Conservation (phyloP, 73 alveolate species). For the Paramecium pentaurelia region DNA sequence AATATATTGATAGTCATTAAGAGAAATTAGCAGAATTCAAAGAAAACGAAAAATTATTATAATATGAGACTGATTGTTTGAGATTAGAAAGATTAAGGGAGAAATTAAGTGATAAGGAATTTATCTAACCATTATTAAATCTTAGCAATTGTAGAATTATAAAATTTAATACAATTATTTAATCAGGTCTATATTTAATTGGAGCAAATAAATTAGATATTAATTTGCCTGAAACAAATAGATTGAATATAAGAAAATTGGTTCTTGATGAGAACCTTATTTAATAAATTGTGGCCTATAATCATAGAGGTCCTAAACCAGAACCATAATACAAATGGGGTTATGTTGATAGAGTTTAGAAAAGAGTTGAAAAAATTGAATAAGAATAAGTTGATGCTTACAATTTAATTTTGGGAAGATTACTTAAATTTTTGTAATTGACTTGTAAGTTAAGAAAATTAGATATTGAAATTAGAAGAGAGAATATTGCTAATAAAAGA, state of each 20-base stretch:
- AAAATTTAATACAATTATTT: conserved; percentile 80
- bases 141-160: conserved; percentile 76
- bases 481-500: conserved; percentile 8
- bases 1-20: conserved; percentile 48
- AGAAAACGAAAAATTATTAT: conserved; percentile 53
- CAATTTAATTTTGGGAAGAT: conserved; percentile 49
- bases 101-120: conserved; percentile 13
- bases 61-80: conserved; percentile 47
- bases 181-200: conserved; percentile 82
- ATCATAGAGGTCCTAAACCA: conserved; percentile 89
- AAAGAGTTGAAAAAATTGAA: conserved; percentile 52
- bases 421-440: conserved; percentile 20
- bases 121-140: neutral
- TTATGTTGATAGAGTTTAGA: conserved; percentile 39
- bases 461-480: conserved; percentile 58
- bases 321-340: conserved; percentile 83
- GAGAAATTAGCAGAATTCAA: conserved; percentile 51
- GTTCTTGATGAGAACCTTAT: conserved; percentile 74
- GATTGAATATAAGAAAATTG: conserved; percentile 90
- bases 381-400: conserved; percentile 38
- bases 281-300: conserved; percentile 54
- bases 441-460: conserved; percentile 48
- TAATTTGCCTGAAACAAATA: conserved; percentile 84
- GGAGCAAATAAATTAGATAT: conserved; percentile 74
- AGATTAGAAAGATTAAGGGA: conserved; percentile 17